Conservation (phyloP, 805 yeast genomes). For the Lipomyces mesembrius region DNA sequence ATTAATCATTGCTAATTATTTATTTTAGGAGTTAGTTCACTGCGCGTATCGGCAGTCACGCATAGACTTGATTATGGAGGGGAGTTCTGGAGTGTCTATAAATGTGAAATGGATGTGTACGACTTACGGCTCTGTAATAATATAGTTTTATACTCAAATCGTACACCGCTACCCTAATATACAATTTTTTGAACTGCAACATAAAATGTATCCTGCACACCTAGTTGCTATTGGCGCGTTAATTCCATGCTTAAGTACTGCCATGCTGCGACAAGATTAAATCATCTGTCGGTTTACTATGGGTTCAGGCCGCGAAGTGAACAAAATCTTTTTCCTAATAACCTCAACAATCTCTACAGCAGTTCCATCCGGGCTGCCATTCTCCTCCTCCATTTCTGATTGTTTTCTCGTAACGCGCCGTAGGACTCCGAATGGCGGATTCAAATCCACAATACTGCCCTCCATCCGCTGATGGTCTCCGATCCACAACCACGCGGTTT, state of each 20-base stretch:
- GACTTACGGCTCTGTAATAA: no score
- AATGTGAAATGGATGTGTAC: no score
- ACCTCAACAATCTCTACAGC: constrained; percentile 35
- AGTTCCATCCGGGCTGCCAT: constrained; percentile 19
- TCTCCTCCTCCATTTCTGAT: not conserved
- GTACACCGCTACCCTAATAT: not conserved
- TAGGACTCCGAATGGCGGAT: constrained; percentile 36
- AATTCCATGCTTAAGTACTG: not conserved
- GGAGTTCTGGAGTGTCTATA: not conserved
- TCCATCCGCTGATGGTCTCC: constrained; percentile 38
- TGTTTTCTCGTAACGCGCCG: constrained; percentile 15
- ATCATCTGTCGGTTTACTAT: constrained; percentile 19
- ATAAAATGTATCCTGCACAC: not conserved
- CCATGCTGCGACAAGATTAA: not conserved
- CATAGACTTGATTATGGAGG: not conserved
- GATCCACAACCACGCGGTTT: constrained; percentile 31
- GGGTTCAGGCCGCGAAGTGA: constrained; percentile 37
- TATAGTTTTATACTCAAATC: not conserved
- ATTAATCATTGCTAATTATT: not conserved
- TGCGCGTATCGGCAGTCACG: not conserved
- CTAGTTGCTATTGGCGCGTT: not conserved
- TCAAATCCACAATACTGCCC: constrained; percentile 34
- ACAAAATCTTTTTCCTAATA: constrained; percentile 31
- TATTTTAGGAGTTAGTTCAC: not conserved
- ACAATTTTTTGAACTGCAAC: not conserved